These are phyloP conservation scores for Geoglossum cookeanum DNA, from an alignment of 2,329 filamentous ascomycete species.

Conservation along the genomic window DNA sequence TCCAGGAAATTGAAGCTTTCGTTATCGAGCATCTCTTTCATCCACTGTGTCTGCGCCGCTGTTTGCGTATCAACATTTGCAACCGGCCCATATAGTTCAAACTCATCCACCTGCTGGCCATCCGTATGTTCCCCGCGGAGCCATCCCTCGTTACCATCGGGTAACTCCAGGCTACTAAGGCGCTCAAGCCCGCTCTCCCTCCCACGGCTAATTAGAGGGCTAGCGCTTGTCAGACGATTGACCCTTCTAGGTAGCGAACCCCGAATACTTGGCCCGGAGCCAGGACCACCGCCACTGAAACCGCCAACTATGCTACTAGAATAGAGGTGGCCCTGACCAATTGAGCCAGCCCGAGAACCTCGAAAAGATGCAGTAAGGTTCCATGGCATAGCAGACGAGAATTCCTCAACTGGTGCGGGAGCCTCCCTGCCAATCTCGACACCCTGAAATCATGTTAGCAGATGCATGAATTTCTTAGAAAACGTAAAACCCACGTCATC, in stretches of 20 bases:
- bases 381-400: slow-evolving; percentile 49
- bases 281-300: slow-evolving; percentile 17
- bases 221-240: slow-evolving; percentile 37
- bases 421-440: slow-evolving; percentile 55
- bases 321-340: background rate
- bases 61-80: slow-evolving; percentile 30
- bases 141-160: slow-evolving; percentile 1
- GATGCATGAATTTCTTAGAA: background rate
- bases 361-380: slow-evolving; percentile 38
- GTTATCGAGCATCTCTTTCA: slow-evolving; percentile 32
- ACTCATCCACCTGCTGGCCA: slow-evolving; percentile 18
- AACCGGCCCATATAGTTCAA: slow-evolving; percentile 26
- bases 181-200: slow-evolving; percentile 14
- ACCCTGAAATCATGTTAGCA: slow-evolving; percentile 18
- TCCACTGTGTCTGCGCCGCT: slow-evolving; percentile 27
- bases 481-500: slow-evolving; percentile 14
- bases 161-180: slow-evolving; percentile 12
- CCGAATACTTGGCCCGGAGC: slow-evolving; percentile 13
- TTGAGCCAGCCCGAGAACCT: slow-evolving; percentile 25
- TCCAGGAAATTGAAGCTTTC: slow-evolving; percentile 44
- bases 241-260: slow-evolving; percentile 22
- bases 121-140: slow-evolving; percentile 14
- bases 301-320: slow-evolving; percentile 14
- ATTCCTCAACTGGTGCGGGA: slow-evolving; percentile 46
- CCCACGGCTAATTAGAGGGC: slow-evolving; percentile 38